These are phyloP conservation scores for Candida boidinii DNA, from an alignment of 805 yeast species.

Conservation along the genomic window DNA sequence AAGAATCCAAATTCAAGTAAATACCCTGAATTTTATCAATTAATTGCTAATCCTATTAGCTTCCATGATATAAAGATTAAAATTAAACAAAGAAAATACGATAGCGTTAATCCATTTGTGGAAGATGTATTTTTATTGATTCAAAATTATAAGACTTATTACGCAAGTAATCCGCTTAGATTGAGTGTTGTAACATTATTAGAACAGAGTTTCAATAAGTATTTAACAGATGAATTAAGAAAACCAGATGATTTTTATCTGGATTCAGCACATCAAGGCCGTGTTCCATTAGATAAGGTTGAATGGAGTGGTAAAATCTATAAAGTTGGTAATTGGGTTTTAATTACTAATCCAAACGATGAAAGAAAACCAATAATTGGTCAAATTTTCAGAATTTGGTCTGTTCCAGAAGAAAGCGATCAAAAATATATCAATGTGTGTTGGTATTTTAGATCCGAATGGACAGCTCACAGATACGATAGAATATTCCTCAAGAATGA, in stretches of 20 bases:
- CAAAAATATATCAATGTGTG: slow-evolving; percentile 87
- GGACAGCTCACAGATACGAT: slow-evolving; percentile 91
- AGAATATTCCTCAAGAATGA: slow-evolving; percentile 87
- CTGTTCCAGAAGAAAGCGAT: slow-evolving; percentile 62
- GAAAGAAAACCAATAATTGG: slow-evolving; percentile 86
- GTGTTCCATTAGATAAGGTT: slow-evolving; percentile 74
- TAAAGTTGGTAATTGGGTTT: slow-evolving; percentile 92
- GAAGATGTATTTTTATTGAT: slow-evolving; percentile 71
- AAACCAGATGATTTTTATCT: slow-evolving; percentile 67
- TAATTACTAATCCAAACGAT: slow-evolving; percentile 81
- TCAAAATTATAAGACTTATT: slow-evolving; percentile 60
- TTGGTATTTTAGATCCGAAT: slow-evolving; percentile 97
- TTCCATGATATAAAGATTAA: slow-evolving; percentile 70
- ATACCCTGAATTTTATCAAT: slow-evolving; percentile 45
- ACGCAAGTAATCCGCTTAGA: slow-evolving; percentile 48
- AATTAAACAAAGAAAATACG: slow-evolving; percentile 78
- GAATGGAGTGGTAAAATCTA: slow-evolving; percentile 64
- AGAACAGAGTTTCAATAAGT: slow-evolving; percentile 49
- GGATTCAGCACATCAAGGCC: slow-evolving; percentile 42
- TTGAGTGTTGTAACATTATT: slow-evolving; percentile 54
- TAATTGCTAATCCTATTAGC: slow-evolving; percentile 52
- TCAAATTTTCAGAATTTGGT: slow-evolving; percentile 91
- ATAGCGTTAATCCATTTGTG: slow-evolving; percentile 65
- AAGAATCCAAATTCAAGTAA: slow-evolving; percentile 64
- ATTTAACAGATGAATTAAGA: slow-evolving; percentile 60